Base-by-base conservation (phyloP, 352 stramenopile genomes). In the Salisapilia sapeloensis region DNA sequence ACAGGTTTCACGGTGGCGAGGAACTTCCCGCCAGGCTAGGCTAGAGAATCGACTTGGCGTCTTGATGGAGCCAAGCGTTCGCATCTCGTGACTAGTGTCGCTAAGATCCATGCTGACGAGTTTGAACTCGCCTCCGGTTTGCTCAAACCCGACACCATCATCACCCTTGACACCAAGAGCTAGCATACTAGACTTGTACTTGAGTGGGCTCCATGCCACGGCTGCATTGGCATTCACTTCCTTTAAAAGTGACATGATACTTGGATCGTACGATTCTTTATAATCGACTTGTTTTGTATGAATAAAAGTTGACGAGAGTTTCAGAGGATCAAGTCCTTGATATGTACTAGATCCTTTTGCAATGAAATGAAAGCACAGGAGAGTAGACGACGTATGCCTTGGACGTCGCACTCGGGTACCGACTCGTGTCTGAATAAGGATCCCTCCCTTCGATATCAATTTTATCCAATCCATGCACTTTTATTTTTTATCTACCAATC, bases 81-180 rank as follows among this genome's bases (percentile, higher is more conserved):
- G 37, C 48, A 93, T 69, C 7, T 53, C 62, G 18, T 71, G 65
- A 20, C 53, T 48, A 11, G 72, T 56, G 27, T 85, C 49, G 47
- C 66, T 71, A 24, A 95, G 67, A 57, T 95, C 72, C 58, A 98
- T 78, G 35, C 80, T 82, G 42, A 97, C 93, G 27, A 99, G 46
- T 63, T 97, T 94, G 37, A 99, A 79, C 59, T 96, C 82, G 35
- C 93, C 93, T 22, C 94, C 93, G 29, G 91, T 97, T 60, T 98
- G 93, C 50, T 98, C 94, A 55, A 98, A 99, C 32, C 90, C 87
- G 32, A 72, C 74, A 38, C 91, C 92, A 43, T 87, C 86, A 40
- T 93, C 92, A 48, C 97, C 94, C 78, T 97, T 94, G 44, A 66
- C 80, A 33, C 80, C 80, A 21, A 92, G 64, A 49, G 80, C 80